Evolutionary conservation across 2,329 filamentous ascomycete species (phyloP).

Genomic region (Trichoderma lentiforme): DNA sequence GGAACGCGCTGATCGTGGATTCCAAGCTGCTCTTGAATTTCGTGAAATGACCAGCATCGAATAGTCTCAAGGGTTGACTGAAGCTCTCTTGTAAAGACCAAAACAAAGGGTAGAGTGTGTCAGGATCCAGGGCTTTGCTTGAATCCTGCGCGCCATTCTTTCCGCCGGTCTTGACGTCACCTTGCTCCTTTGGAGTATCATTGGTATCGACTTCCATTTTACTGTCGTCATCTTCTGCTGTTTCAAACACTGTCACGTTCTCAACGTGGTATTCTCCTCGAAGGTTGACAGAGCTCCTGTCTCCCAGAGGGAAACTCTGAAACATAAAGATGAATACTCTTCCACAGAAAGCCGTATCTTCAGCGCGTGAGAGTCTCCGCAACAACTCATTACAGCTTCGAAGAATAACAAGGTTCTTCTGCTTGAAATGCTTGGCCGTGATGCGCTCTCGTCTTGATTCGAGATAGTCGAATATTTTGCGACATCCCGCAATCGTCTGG

Average conservation of each 20-base stretch:
- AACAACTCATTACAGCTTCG: conserved; percentile 92
- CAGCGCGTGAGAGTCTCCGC: conserved; percentile 87
- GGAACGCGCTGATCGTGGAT: conserved; percentile 57
- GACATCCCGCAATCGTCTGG: conserved; percentile 88
- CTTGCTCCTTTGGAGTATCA: conserved; percentile 34
- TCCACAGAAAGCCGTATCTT: conserved; percentile 96
- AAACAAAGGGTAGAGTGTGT: conserved; percentile 82
- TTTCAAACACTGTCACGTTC: conserved; percentile 81
- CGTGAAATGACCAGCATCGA: conserved; percentile 67
- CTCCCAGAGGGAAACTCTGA: conserved; percentile 92
- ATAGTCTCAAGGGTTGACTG: conserved; percentile 81
- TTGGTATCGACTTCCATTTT: conserved; percentile 65
- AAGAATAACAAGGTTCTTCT: conserved; percentile 86
- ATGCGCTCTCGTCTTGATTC: conserved; percentile 90
- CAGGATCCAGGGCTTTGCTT: conserved; percentile 59
- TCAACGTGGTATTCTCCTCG: conserved; percentile 94
- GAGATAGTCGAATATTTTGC: conserved; percentile 88
- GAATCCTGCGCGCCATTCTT: conserved; percentile 46
- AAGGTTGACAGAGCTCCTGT: conserved; percentile 95
- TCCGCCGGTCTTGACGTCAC: conserved; percentile 27
- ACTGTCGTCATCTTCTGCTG: conserved; percentile 34
- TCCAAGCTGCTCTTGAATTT: conserved; percentile 78
- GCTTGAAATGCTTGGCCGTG: conserved; percentile 73
- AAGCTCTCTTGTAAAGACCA: conserved; percentile 93
- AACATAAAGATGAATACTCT: conserved; percentile 98